Conservation (phyloP, 1,139 yeast species). For the Torulaspora pretoriensis region DNA sequence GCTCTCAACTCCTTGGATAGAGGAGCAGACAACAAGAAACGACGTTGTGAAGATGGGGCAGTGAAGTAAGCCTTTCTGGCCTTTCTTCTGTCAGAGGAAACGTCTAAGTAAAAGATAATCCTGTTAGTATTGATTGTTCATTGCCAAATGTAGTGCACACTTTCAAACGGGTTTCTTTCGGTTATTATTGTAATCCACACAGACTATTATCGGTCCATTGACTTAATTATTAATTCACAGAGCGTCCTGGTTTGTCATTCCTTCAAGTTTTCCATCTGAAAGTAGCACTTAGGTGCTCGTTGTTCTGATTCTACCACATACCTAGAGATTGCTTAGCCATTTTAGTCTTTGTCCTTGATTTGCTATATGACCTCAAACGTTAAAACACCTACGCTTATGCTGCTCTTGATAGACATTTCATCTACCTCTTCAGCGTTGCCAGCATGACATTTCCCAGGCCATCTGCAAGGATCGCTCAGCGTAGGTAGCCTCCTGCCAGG, state of each 20-base stretch:
- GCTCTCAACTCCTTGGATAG: constrained; percentile 98
- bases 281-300: neutral
- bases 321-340: constrained; percentile 49
- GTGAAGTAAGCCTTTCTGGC: constrained; percentile 99
- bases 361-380: constrained; percentile 5
- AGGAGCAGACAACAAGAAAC: constrained; percentile 96
- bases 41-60: constrained; percentile 96
- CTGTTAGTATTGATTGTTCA: constrained; percentile 34
- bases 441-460: neutral
- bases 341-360: constrained; percentile 24
- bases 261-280: neutral
- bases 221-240: neutral
- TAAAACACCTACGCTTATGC: neutral
- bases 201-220: neutral
- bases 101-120: constrained; percentile 54
- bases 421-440: constrained; percentile 1
- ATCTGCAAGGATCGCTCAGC: neutral
- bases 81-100: constrained; percentile 98
- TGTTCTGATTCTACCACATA: constrained; percentile 30
- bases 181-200: too few species aligned
- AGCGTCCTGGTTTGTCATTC: neutral
- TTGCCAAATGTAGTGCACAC: neutral
- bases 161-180: too few species aligned
- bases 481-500: neutral
- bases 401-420: constrained; percentile 4